Evolutionary conservation across 768 basidiomycete species (phyloP), one percentile per base, ranked within the genome.

Genomic region (Omphalotus guepiniiformis): DNA sequence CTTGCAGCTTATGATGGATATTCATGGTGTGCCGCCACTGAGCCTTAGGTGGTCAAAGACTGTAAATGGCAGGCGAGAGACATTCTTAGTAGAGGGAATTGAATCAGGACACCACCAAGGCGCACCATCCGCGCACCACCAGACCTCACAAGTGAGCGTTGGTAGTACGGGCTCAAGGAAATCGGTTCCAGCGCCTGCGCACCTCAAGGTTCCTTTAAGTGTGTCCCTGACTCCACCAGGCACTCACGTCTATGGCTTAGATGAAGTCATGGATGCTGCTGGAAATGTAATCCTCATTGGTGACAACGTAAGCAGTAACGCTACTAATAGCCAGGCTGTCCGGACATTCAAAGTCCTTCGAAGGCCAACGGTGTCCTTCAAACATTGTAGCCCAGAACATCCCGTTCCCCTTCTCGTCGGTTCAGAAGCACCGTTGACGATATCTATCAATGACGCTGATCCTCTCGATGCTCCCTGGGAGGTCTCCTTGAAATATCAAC

Each of bases 31-130:
- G 7, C 85, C 88, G 16, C 87, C 88, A 9, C 71, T 92, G 55
- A 85, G 81, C 56, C 70, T 93, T 35, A 76, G 79, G 35, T 92
- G 89, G 89, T 74, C 79, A 56, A 80, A 82, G 52, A 79, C 83
- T 19, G 68, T 83, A 35, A 83, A 82, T 47, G 82, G 80, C 9
- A 71, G 74, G 51, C 72, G 74, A 46, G 88, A 93, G 58, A 71
- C 77, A 37, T 87, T 87, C 52, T 66, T 86, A 32, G 88, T 93
- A 2, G 91, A 93, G 57, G 91, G 92, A 7, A 89, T 94, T 40
- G 85, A 90, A 61, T 78, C 75, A 30, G 72, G 74, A 19, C 71
- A 72, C 37, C 63, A 70, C 21, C 54, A 67, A 28, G 67, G 57
- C 19, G 51, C 60, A 15, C 51, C 59, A 4, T 49, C 56, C 16